Conservation (phyloP, 2,329 filamentous ascomycete genomes). For the Neurospora crassa region DNA sequence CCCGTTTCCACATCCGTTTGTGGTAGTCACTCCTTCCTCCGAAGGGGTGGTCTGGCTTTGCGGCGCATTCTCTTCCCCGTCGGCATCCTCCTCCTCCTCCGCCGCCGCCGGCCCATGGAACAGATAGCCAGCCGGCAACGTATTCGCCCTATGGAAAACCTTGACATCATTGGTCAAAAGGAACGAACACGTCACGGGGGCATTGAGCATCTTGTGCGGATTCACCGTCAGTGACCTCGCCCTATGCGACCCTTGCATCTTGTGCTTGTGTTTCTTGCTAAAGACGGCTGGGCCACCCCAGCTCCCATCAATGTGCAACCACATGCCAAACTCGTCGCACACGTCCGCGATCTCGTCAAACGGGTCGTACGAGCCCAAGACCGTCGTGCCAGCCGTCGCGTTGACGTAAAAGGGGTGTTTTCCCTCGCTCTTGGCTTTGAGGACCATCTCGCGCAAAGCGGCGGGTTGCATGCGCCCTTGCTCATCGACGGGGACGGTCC, state of each 20-base stretch:
- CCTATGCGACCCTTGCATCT: conserved; percentile 60
- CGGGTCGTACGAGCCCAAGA: conserved; percentile 61
- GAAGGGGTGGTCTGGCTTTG: neutral
- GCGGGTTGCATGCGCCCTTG: conserved; percentile 61
- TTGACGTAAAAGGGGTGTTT: conserved; percentile 91
- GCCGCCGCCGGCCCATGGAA: conserved; percentile 52
- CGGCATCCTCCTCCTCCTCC: conserved; percentile 19
- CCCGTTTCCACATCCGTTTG: neutral
- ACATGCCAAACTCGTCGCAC: conserved; percentile 45
- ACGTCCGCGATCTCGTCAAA: conserved; percentile 17
- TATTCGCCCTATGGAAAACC: conserved; percentile 76
- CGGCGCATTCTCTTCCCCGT: conserved; percentile 6
- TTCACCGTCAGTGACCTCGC: conserved; percentile 82
- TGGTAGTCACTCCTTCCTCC: neutral
- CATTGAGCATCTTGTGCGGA: conserved; percentile 95
- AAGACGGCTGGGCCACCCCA: conserved; percentile 88
- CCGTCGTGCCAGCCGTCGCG: conserved; percentile 89
- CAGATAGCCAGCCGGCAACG: conserved; percentile 75
- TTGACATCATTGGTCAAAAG: conserved; percentile 68
- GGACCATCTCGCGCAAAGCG: conserved; percentile 54
- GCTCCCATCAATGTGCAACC: conserved; percentile 87
- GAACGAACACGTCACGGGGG: conserved; percentile 85
- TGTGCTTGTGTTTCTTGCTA: conserved; percentile 48
- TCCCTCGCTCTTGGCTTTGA: conserved; percentile 52
- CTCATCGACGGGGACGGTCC: conserved; percentile 63